Conservation (phyloP, 768 basidiomycete genomes). For the Phlebiopsis gigantea region DNA sequence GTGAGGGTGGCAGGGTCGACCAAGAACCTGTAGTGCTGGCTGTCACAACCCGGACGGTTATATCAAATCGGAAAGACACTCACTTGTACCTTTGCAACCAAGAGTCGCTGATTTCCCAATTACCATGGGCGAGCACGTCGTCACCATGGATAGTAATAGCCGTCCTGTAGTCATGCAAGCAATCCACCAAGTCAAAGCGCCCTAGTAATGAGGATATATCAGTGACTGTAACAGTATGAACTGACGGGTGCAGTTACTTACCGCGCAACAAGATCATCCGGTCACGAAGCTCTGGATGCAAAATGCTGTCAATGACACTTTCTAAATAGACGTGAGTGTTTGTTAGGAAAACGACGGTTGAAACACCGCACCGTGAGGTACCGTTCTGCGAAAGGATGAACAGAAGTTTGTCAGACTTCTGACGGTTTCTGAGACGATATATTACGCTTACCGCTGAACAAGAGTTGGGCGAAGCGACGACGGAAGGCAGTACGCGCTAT, state of each 20-base stretch:
- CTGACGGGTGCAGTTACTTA: slow-evolving; percentile 26
- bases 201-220: slow-evolving; percentile 34
- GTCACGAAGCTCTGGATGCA: slow-evolving; percentile 87
- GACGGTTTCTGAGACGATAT: background rate
- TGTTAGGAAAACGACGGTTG: background rate
- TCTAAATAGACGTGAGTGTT: slow-evolving; percentile 41
- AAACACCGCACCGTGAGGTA: slow-evolving; percentile 67
- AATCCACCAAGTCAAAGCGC: slow-evolving; percentile 76
- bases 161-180: slow-evolving; percentile 64
- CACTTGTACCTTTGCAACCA: slow-evolving; percentile 85
- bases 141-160: slow-evolving; percentile 81
- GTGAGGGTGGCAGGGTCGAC: slow-evolving; percentile 66
- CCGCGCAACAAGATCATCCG: slow-evolving; percentile 87
- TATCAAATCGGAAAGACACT: slow-evolving; percentile 19
- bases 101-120: slow-evolving; percentile 84
- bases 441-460: slow-evolving; percentile 63
- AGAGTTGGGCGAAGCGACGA: slow-evolving; percentile 82
- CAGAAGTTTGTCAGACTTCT: slow-evolving; percentile 1
- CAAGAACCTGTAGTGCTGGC: slow-evolving; percentile 52
- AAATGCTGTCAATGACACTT: slow-evolving; percentile 84
- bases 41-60: background rate
- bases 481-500: slow-evolving; percentile 83
- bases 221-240: background rate
- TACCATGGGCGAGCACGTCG: slow-evolving; percentile 82
- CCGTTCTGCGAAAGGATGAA: slow-evolving; percentile 41